Evolutionary conservation across 176 grass and related monocot species (phyloP).

Genomic region (Oryza brachyantha): DNA sequence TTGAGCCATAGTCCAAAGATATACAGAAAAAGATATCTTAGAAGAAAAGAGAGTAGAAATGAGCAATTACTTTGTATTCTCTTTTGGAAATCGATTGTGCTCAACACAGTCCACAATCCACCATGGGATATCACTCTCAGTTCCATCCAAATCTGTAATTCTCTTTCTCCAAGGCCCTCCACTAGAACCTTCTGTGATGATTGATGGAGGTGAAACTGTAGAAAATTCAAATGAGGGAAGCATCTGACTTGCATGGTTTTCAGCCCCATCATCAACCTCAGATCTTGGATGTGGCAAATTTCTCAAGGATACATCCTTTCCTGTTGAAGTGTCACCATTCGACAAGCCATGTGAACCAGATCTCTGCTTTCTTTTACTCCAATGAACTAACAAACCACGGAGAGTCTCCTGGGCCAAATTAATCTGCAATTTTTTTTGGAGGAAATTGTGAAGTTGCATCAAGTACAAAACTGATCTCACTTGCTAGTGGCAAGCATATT

Average conservation of each 20-base stretch:
- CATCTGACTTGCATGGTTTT: constrained; percentile 49
- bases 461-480: background rate
- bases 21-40: constrained; percentile 18
- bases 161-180: constrained; percentile 94
- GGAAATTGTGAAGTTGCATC: constrained; percentile 6
- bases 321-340: constrained; percentile 59
- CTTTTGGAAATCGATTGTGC: constrained; percentile 72
- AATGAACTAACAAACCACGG: constrained; percentile 79
- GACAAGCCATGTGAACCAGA: constrained; percentile 49
- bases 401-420: constrained; percentile 95
- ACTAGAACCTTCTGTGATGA: constrained; percentile 83
- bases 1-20: constrained; percentile 1
- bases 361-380: constrained; percentile 71
- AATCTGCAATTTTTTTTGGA: constrained; percentile 55
- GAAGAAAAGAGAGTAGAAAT: background rate
- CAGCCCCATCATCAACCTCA: constrained; percentile 64
- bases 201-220: constrained; percentile 73
- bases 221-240: constrained; percentile 81
- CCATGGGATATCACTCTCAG: constrained; percentile 90
- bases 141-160: constrained; percentile 88
- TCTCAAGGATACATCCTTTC: constrained; percentile 59
- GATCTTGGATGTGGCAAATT: constrained; percentile 54
- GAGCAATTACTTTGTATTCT: constrained; percentile 86
- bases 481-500: constrained; percentile 30
- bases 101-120: constrained; percentile 84